phyloP scores from a whole-genome alignment of 306 rosid species.

The Delonix regia region DNA sequence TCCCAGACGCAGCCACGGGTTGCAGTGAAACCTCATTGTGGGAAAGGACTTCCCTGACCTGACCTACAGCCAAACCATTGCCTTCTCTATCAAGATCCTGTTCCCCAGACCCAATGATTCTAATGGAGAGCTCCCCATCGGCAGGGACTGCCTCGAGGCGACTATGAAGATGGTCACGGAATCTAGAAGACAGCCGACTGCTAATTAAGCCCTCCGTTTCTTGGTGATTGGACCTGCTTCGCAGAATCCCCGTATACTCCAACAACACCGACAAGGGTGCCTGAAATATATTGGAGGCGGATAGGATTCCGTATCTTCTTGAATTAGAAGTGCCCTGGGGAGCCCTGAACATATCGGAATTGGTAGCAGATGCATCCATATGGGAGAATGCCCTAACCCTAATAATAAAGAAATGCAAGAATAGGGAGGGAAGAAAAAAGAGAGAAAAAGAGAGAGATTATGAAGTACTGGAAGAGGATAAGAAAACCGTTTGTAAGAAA shows the following conservation, averaged over 20 bases:
- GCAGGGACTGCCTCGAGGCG: slow-evolving; percentile 43
- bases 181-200: slow-evolving; percentile 36
- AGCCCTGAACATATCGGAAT: slow-evolving; percentile 54
- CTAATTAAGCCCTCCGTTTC: slow-evolving; percentile 46
- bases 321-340: slow-evolving; percentile 41
- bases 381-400: slow-evolving; percentile 51
- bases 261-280: slow-evolving; percentile 63
- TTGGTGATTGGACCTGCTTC: slow-evolving; percentile 57
- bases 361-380: slow-evolving; percentile 59
- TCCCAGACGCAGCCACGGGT: slow-evolving; percentile 13
- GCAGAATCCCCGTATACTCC: slow-evolving; percentile 82
- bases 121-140: slow-evolving; percentile 82
- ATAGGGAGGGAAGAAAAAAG: not conserved
- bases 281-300: slow-evolving; percentile 59
- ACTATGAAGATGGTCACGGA: slow-evolving; percentile 43
- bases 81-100: slow-evolving; percentile 66
- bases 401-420: slow-evolving; percentile 19
- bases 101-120: slow-evolving; percentile 79
- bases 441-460: not conserved
- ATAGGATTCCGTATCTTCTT: slow-evolving; percentile 55
- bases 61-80: slow-evolving; percentile 58
- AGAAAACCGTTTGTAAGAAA: not conserved
- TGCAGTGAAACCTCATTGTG: slow-evolving; percentile 43
- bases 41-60: slow-evolving; percentile 45
- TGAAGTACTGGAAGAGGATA: not conserved